Evolutionary conservation across 179 eudicot genomes (phyloP).

Genomic region (Nepenthes alata): DNA sequence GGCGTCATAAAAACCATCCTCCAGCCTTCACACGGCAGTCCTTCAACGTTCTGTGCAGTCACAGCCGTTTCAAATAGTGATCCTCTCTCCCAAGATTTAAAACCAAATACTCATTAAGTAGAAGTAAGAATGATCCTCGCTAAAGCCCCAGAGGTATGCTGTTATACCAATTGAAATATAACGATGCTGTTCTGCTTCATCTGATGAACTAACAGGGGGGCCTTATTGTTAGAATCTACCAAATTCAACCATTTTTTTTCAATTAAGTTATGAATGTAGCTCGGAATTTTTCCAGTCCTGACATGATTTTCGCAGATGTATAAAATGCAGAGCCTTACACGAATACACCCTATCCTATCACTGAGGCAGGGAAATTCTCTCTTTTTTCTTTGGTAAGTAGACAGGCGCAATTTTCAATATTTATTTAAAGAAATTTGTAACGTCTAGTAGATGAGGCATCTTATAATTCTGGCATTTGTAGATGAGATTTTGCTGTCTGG

Average conservation of each 20-base stretch:
- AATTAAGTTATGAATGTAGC: neutral
- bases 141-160: neutral
- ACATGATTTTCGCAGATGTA: neutral
- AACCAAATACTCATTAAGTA: slow-evolving; percentile 17
- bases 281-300: neutral
- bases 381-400: too few relatives aligned
- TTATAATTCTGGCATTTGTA: too few relatives aligned
- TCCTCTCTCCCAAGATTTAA: slow-evolving; percentile 25
- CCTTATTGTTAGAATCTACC: neutral
- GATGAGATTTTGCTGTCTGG: too few relatives aligned
- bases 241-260: neutral
- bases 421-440: too few relatives aligned
- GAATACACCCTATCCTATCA: too few relatives aligned
- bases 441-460: too few relatives aligned
- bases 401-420: too few relatives aligned
- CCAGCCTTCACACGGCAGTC: slow-evolving; percentile 10
- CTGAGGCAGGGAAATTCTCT: too few relatives aligned
- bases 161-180: neutral
- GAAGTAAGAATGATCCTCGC: slow-evolving; percentile 1
- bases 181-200: neutral
- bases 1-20: slow-evolving; percentile 18
- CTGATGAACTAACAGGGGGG: neutral
- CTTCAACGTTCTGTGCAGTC: slow-evolving; percentile 17
- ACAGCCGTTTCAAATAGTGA: slow-evolving; percentile 22
- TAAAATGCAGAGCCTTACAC: neutral